These are phyloP conservation scores for Taiwanofungus camphoratus DNA, from an alignment of 1,284 basidiomycete species.

Conservation along the genomic window DNA sequence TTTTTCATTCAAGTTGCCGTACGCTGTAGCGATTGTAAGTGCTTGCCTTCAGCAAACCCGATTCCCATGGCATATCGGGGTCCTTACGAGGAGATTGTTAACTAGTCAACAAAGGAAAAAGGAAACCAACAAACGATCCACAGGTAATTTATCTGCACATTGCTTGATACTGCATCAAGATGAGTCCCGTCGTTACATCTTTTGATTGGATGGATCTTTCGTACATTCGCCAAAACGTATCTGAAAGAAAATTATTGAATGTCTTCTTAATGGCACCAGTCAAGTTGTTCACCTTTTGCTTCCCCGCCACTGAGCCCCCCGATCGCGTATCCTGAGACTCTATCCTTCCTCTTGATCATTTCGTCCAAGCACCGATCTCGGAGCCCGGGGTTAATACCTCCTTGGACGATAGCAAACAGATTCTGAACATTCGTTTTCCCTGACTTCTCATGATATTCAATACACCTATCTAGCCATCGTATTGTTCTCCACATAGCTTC, in stretches of 20 bases:
- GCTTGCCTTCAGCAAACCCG: slow-evolving; percentile 83
- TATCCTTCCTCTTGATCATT: slow-evolving; percentile 69
- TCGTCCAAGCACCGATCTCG: slow-evolving; percentile 72
- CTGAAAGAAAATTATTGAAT: slow-evolving; percentile 31
- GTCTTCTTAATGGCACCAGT: neutral
- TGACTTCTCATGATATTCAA: slow-evolving; percentile 61
- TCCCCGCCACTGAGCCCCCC: slow-evolving; percentile 83
- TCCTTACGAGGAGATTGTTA: slow-evolving; percentile 34
- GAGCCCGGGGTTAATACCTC: slow-evolving; percentile 64
- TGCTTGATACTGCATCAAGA: slow-evolving; percentile 58
- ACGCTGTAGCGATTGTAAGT: neutral
- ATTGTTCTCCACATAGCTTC: slow-evolving; percentile 82
- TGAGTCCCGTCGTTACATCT: slow-evolving; percentile 13
- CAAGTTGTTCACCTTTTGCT: slow-evolving; percentile 63
- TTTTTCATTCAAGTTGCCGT: slow-evolving; percentile 1
- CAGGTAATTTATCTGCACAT: slow-evolving; percentile 68
- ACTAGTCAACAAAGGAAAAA: slow-evolving; percentile 1
- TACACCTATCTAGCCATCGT: slow-evolving; percentile 83
- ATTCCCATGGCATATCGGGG: slow-evolving; percentile 87
- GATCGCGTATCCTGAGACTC: slow-evolving; percentile 77
- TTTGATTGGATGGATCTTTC: too few relatives aligned
- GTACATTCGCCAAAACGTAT: slow-evolving; percentile 81
- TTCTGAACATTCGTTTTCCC: slow-evolving; percentile 64
- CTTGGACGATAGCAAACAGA: slow-evolving; percentile 85
- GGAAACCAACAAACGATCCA: slow-evolving; percentile 50